These are phyloP conservation scores for Aethionema arabicum DNA, from an alignment of 345 rosid species.

Conservation along the genomic window DNA sequence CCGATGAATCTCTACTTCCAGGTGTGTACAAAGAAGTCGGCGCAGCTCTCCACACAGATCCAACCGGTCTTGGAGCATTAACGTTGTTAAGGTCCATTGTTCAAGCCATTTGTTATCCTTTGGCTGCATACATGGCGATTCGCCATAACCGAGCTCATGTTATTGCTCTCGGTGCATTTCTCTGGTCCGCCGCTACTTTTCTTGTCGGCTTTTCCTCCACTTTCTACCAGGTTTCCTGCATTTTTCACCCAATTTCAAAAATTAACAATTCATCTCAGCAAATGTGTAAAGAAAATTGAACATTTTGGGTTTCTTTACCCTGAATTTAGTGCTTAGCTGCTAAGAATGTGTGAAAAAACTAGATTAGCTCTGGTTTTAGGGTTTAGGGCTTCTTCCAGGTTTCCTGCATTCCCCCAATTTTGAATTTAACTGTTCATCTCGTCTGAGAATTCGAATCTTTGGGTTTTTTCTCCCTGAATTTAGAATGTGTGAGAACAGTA, in stretches of 20 bases:
- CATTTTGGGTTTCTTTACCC: not conserved
- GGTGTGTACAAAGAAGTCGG: slow-evolving; percentile 96
- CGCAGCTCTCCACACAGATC: slow-evolving; percentile 73
- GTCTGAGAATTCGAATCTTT: too few relatives aligned
- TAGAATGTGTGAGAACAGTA: too few relatives aligned
- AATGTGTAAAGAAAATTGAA: slow-evolving; percentile 13
- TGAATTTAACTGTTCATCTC: too few relatives aligned
- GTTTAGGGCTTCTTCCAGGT: too few relatives aligned
- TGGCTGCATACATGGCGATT: slow-evolving; percentile 59
- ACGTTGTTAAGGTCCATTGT: slow-evolving; percentile 69
- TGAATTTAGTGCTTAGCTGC: too few relatives aligned
- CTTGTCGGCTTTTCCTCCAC: slow-evolving; percentile 63
- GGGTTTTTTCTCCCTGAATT: too few relatives aligned
- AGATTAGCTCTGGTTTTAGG: too few relatives aligned
- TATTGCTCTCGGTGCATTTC: slow-evolving; percentile 65
- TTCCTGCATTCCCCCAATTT: too few relatives aligned
- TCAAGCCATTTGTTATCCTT: slow-evolving; percentile 54
- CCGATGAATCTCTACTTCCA: slow-evolving; percentile 85
- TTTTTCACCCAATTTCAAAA: slow-evolving; percentile 51
- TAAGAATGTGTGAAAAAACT: too few relatives aligned
- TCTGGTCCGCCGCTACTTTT: slow-evolving; percentile 69
- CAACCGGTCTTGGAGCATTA: slow-evolving; percentile 77
- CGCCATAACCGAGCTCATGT: slow-evolving; percentile 63
- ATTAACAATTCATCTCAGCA: too few relatives aligned
- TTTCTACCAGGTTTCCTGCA: slow-evolving; percentile 53